These are phyloP conservation scores for Vishniacozyma victoriae DNA, from an alignment of 768 basidiomycete genomes.

Conservation along the genomic window DNA sequence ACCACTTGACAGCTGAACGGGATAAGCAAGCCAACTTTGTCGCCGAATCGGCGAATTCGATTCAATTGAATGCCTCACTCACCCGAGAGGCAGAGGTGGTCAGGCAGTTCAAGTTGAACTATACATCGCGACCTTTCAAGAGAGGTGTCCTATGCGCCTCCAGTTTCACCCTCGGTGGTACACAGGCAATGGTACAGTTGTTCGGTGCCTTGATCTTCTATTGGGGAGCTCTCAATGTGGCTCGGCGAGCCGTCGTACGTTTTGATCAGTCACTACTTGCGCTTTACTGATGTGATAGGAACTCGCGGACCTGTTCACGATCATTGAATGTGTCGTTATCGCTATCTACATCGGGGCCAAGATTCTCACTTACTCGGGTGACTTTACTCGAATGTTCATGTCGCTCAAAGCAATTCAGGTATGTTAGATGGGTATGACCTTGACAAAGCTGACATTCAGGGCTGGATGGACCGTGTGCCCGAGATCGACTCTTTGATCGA, in stretches of 20 bases:
- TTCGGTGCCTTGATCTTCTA: constrained; percentile 30
- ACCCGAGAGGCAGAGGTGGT: constrained; percentile 27
- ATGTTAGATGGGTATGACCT: not conserved
- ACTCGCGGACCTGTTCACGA: constrained; percentile 23
- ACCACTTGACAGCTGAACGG: constrained; percentile 9
- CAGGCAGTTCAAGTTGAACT: constrained; percentile 17
- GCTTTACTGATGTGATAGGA: constrained; percentile 7
- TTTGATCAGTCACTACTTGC: constrained; percentile 7
- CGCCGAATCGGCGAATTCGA: constrained; percentile 27
- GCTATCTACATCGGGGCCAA: constrained; percentile 23
- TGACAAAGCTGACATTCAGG: constrained; percentile 5
- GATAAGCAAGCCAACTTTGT: constrained; percentile 25
- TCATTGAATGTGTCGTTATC: constrained; percentile 30
- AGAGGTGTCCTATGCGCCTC: constrained; percentile 9
- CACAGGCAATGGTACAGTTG: constrained; percentile 22
- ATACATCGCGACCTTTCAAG: constrained; percentile 5
- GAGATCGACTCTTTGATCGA: not conserved
- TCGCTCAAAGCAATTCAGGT: constrained; percentile 27
- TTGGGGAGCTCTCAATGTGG: constrained; percentile 25
- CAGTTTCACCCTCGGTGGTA: constrained; percentile 11
- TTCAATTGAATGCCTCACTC: constrained; percentile 23
- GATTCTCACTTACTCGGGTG: constrained; percentile 33
- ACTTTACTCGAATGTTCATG: constrained; percentile 24
- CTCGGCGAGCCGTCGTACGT: constrained; percentile 10
- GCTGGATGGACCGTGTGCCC: constrained; percentile 27